phyloP scores from a whole-genome alignment of 1,284 basidiomycete species.

The Ustilago vetiveriae region DNA sequence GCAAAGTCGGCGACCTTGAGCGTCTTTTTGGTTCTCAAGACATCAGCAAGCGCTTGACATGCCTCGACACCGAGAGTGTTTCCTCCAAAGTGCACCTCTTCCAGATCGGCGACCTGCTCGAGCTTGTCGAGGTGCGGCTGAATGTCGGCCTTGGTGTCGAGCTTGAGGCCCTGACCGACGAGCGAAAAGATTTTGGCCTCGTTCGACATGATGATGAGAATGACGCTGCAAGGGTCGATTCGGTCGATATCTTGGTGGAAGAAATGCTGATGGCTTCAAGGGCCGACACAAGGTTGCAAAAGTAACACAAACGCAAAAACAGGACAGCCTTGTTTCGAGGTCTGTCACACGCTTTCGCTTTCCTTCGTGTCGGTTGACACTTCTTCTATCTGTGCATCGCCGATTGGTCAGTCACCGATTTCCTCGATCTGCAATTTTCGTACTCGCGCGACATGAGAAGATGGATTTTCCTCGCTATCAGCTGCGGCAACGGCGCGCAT shows the following conservation, averaged over 20 bases:
- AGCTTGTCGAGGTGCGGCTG: slow-evolving; percentile 74
- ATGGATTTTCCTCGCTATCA: slow-evolving; percentile 6
- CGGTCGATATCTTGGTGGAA: too few relatives aligned
- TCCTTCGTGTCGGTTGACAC: background rate
- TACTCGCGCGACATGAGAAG: slow-evolving; percentile 25
- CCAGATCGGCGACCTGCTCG: slow-evolving; percentile 74
- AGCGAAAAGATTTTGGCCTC: slow-evolving; percentile 47
- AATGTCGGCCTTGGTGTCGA: slow-evolving; percentile 81
- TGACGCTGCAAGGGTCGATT: background rate
- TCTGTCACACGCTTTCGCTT: slow-evolving; percentile 7
- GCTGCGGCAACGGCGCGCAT: slow-evolving; percentile 34
- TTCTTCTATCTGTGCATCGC: slow-evolving; percentile 7
- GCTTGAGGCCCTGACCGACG: slow-evolving; percentile 74
- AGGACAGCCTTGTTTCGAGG: too few relatives aligned
- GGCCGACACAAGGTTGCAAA: too few relatives aligned
- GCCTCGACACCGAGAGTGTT: slow-evolving; percentile 97
- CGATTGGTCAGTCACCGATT: too few relatives aligned
- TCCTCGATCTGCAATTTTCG: background rate
- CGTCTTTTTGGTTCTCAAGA: slow-evolving; percentile 76
- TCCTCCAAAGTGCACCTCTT: slow-evolving; percentile 90
- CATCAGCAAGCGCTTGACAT: slow-evolving; percentile 82
- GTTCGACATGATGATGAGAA: slow-evolving; percentile 28
- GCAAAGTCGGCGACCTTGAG: slow-evolving; percentile 92
- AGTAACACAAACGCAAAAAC: slow-evolving; percentile 31
- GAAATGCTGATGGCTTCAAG: too few relatives aligned